phyloP scores from a whole-genome alignment of 441 rosid genomes.

The Erysimum pusillum region DNA sequence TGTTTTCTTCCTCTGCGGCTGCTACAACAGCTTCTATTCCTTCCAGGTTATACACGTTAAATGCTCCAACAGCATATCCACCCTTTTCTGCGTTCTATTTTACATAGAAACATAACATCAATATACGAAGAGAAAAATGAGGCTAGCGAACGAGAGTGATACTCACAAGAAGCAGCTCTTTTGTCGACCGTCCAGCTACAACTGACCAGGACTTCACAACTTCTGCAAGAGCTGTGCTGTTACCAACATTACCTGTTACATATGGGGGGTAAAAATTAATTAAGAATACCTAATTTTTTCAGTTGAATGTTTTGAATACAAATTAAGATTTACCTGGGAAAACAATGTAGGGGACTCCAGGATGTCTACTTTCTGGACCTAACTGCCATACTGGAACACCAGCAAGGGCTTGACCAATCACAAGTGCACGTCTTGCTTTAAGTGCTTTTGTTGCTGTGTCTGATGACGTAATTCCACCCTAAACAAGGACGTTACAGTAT shows the following conservation, averaged over 20 bases:
- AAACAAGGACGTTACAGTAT: slow-evolving; percentile 33
- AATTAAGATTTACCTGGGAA: slow-evolving; percentile 76
- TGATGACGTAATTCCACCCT: slow-evolving; percentile 99
- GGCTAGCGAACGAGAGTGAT: slow-evolving; percentile 23
- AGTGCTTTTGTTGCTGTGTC: slow-evolving; percentile 97
- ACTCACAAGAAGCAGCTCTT: slow-evolving; percentile 85
- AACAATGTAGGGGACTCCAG: slow-evolving; percentile 96
- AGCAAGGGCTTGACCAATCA: slow-evolving; percentile 93
- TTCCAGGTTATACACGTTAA: slow-evolving; percentile 94
- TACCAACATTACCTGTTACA: slow-evolving; percentile 89
- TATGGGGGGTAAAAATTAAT: background rate
- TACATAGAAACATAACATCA: slow-evolving; percentile 43
- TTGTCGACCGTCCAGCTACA: slow-evolving; percentile 67
- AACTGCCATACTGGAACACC: slow-evolving; percentile 98
- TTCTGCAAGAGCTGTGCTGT: slow-evolving; percentile 77
- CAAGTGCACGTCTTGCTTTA: slow-evolving; percentile 84
- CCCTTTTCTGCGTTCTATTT: slow-evolving; percentile 83
- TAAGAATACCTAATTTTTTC: slow-evolving; percentile 6
- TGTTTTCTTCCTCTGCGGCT: slow-evolving; percentile 94
- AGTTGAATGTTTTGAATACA: slow-evolving; percentile 15
- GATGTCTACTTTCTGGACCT: slow-evolving; percentile 97
- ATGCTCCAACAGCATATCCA: slow-evolving; percentile 96
- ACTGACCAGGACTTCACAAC: slow-evolving; percentile 92
- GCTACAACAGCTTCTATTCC: slow-evolving; percentile 94
- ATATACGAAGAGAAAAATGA: slow-evolving; percentile 33